Percentiles rank a stretch among this genome's conserved stretches.
Conservation (phyloP, 108 stramenopile species). For the Nitzschia inconspicua region DNA sequence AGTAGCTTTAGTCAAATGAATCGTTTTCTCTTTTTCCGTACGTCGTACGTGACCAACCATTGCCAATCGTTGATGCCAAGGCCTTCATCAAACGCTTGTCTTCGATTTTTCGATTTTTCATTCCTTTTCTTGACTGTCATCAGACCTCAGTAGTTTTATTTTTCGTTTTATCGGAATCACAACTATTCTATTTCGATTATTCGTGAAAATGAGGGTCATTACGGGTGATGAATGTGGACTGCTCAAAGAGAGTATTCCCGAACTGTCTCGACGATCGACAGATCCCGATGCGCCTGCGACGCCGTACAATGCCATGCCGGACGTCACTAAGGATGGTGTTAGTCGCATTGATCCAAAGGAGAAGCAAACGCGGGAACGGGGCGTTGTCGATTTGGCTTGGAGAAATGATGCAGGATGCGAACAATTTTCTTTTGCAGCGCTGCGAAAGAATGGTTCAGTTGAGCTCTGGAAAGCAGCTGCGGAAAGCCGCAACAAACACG, state of each 20-base stretch:
- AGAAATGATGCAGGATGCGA: neutral
- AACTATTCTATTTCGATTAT: no score
- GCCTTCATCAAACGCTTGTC: no score
- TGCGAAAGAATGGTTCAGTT: constrained; percentile 57
- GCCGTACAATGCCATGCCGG: constrained; percentile 20
- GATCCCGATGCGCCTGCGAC: constrained; percentile 3
- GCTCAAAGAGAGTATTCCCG: constrained; percentile 77
- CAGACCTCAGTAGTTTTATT: no score
- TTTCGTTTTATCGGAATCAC: no score
- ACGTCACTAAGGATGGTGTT: constrained; percentile 26
- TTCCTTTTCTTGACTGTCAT: no score
- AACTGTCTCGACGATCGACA: constrained; percentile 32
- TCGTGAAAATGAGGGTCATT: constrained; percentile 67
- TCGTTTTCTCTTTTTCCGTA: no score
- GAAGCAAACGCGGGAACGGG: constrained; percentile 39
- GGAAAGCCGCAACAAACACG: no score
- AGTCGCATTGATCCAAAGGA: constrained; percentile 34
- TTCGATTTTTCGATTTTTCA: no score
- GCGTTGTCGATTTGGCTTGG: constrained; percentile 59
- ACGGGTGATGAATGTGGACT: constrained; percentile 87
- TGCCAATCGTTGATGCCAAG: no score
- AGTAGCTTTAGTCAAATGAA: no score
- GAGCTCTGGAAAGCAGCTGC: constrained; percentile 51
- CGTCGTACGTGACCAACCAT: no score
- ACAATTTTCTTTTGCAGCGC: constrained; percentile 51